phyloP scores from a whole-genome alignment of 441 rosid genomes.

The Erysimum pusillum region DNA sequence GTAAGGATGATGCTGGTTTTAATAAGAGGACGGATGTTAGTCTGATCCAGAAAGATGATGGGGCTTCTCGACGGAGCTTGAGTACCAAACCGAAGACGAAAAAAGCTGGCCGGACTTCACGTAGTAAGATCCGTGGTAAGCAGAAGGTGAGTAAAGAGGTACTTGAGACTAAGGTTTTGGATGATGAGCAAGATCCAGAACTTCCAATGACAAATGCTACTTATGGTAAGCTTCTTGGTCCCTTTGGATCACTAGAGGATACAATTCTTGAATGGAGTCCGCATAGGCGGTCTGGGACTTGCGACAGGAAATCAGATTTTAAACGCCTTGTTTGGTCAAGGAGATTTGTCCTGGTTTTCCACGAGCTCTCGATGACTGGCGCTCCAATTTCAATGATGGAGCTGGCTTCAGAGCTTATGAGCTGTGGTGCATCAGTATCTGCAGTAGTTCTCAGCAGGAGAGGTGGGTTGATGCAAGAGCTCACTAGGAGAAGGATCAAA shows the following conservation, averaged over 20 bases:
- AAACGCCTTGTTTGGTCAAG: slow-evolving; percentile 96
- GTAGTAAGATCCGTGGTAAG: slow-evolving; percentile 54
- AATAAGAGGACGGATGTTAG: slow-evolving; percentile 54
- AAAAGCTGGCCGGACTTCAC: slow-evolving; percentile 55
- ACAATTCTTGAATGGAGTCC: slow-evolving; percentile 87
- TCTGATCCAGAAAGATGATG: slow-evolving; percentile 60
- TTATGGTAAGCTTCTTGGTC: slow-evolving; percentile 86
- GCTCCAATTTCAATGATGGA: slow-evolving; percentile 99
- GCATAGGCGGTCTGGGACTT: slow-evolving; percentile 86
- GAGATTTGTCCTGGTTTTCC: slow-evolving; percentile 86
- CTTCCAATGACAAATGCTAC: slow-evolving; percentile 73
- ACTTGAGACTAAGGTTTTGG: slow-evolving; percentile 50
- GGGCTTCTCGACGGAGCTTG: slow-evolving; percentile 49
- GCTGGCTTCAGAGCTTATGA: slow-evolving; percentile 93
- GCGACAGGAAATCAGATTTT: slow-evolving; percentile 89
- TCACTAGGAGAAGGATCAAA: slow-evolving; percentile 83
- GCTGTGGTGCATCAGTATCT: slow-evolving; percentile 97
- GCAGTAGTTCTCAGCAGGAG: slow-evolving; percentile 92
- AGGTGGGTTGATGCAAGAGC: slow-evolving; percentile 93
- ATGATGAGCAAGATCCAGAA: slow-evolving; percentile 62
- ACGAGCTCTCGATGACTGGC: slow-evolving; percentile 97
- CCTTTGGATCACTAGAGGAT: slow-evolving; percentile 85
- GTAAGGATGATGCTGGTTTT: slow-evolving; percentile 45
- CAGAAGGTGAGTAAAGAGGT: slow-evolving; percentile 51
- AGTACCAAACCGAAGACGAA: slow-evolving; percentile 58